phyloP scores from a whole-genome alignment of 2,329 filamentous ascomycete species.

The Colletotrichum sp. region DNA sequence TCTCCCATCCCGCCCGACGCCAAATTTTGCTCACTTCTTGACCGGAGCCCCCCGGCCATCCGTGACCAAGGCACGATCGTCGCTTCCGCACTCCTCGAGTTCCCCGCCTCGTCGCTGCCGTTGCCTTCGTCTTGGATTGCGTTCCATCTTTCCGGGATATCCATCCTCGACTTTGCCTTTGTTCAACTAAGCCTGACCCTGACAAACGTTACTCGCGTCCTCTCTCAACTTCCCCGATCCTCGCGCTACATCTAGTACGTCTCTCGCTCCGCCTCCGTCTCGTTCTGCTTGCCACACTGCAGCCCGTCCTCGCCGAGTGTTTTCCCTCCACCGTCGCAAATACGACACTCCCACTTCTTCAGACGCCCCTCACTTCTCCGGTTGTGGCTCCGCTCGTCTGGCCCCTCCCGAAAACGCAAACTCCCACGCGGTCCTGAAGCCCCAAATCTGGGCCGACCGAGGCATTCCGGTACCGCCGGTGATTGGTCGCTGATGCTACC shows the following conservation, averaged over 20 bases:
- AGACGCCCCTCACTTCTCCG: neutral
- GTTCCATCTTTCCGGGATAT: neutral
- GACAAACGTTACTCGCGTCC: neutral
- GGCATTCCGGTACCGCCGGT: constrained; percentile 1
- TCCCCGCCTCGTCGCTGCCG: neutral
- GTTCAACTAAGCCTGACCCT: neutral
- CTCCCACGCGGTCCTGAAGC: constrained; percentile 4
- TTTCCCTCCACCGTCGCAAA: neutral
- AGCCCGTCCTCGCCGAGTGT: neutral
- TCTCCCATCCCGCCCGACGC: neutral
- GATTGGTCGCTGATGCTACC: neutral
- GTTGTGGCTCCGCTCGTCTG: neutral
- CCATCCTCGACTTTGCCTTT: neutral
- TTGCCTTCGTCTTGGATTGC: neutral
- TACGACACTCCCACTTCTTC: neutral
- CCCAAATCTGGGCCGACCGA: constrained; percentile 1
- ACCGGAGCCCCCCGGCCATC: neutral
- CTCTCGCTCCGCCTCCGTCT: neutral
- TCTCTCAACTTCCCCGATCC: neutral
- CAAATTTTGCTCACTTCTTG: neutral
- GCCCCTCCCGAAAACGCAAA: neutral
- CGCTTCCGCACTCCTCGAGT: neutral
- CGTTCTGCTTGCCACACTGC: neutral
- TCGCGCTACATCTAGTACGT: neutral
- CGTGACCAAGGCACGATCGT: neutral